Evolutionary conservation across 2,329 filamentous ascomycete species (phyloP), one percentile per base, ranked within the genome.

Genomic region (Aspergillus fijiensis): DNA sequence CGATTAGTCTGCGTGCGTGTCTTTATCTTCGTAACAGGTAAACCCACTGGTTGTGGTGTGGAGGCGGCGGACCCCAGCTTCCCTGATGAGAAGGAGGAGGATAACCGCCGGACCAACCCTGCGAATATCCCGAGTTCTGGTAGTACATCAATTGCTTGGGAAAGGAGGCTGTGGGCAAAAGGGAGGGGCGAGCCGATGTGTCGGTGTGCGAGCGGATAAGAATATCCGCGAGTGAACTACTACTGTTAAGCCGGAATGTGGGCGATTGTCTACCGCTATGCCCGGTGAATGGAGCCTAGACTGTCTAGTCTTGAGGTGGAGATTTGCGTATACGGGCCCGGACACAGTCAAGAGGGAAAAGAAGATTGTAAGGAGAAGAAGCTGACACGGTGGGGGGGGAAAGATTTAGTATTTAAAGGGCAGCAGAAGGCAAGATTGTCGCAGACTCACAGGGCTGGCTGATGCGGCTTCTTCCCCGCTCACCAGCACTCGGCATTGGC

Each of bases 141-240:
- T 65, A 60, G 67, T 67, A 65, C 67, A 69, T 69, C 58, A 63
- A 66, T 64, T 57, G 51, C 19, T 27, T 42, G 48, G 35, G 31
- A 29, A n/a, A 23, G 12, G 21, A 31, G 52, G 11, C 14, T 50
- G 4, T 27, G 47, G 4, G 59, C 23, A 47, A 29, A 19, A 47
- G 21, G 12, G 51, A 23, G 49, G 29, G n/a, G 14, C 14, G 39
- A 19, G 39, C 6, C 16, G 39, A 10, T 45, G 39, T 45, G 39
- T 45, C 39, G 39, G 39, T 45, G 39, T 45, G 39, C 39, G n/a
- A 45, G 39, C 39, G 16, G 39, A 45, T 45, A 45, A 45, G 39
- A 9, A 45, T 45, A 45, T 45, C 39, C 39, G 39, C 19, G 12
- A 45, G 12, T 12, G 16, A 19, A n/a, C 6, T 45, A 42, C 35